A percentile compares a stretch with the other conserved stretches of the same genome.
Conservation (phyloP, 1,284 basidiomycete species). For the Ganoderma sp. region DNA sequence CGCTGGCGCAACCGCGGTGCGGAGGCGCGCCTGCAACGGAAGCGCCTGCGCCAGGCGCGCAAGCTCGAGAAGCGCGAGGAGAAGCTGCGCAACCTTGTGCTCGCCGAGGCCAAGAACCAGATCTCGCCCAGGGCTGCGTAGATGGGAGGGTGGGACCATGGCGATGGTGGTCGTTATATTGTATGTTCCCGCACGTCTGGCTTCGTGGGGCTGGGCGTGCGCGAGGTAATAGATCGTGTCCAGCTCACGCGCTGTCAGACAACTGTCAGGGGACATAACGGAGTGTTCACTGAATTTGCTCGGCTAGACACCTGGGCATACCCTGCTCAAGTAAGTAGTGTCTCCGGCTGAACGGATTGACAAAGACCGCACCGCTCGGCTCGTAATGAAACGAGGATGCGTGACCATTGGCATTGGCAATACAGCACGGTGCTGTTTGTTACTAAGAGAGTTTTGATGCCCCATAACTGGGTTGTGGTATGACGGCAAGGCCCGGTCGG, state of each 20-base stretch:
- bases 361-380: not conserved
- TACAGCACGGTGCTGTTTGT: not conserved
- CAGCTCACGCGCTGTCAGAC: conserved; percentile 10
- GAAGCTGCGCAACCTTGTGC: conserved; percentile 64
- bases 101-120: conserved; percentile 70
- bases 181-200: conserved; percentile 16
- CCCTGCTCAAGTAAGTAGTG: too few relatives aligned
- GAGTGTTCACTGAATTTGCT: not conserved
- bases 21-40: conserved; percentile 42
- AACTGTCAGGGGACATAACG: not conserved
- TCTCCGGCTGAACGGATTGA: not conserved
- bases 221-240: conserved; percentile 25
- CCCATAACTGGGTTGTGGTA: not conserved
- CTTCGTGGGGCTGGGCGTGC: not conserved
- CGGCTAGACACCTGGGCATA: not conserved
- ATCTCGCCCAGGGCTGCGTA: conserved; percentile 53
- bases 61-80: conserved; percentile 65
- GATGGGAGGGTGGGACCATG: not conserved
- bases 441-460: not conserved
- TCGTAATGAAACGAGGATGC: too few relatives aligned
- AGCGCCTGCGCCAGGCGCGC: conserved; percentile 58
- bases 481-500: not conserved
- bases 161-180: conserved; percentile 12
- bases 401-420: too few relatives aligned
- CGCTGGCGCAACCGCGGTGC: conserved; percentile 48